These are phyloP conservation scores for Wickerhamiella qilinensis DNA, from an alignment of 805 yeast species.

Conservation along the genomic window DNA sequence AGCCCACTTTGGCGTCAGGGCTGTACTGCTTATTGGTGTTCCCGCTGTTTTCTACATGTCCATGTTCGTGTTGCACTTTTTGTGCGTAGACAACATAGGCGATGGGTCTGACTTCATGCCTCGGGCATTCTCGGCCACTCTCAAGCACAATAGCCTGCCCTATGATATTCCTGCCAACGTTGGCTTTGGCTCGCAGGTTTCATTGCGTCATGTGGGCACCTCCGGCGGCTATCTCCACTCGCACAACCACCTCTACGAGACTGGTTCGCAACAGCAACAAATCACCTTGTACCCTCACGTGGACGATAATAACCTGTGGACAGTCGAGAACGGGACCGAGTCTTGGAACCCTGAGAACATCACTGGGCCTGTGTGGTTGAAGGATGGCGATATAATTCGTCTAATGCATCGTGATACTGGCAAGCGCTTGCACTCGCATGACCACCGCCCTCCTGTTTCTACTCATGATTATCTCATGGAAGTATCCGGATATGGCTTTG, in stretches of 20 bases:
- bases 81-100: constrained; percentile 30
- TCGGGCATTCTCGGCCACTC: constrained; percentile 48
- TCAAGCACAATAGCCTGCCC: constrained; percentile 29
- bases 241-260: constrained; percentile 58
- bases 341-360: constrained; percentile 15
- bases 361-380: constrained; percentile 29
- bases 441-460: constrained; percentile 70
- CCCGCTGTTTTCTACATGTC: constrained; percentile 45
- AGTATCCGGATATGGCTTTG: constrained; percentile 56
- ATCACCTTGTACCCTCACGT: constrained; percentile 52
- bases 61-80: constrained; percentile 42
- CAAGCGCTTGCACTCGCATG: constrained; percentile 52
- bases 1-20: constrained; percentile 28
- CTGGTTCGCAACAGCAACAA: constrained; percentile 93
- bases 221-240: constrained; percentile 74
- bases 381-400: constrained; percentile 41
- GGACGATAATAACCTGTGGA: constrained; percentile 64
- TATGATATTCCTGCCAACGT: constrained; percentile 43
- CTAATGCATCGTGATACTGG: constrained; percentile 59
- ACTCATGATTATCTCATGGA: constrained; percentile 84
- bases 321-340: constrained; percentile 33
- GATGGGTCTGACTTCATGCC: constrained; percentile 48
- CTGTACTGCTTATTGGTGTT: constrained; percentile 29
- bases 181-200: constrained; percentile 53
- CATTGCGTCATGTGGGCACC: constrained; percentile 53